These are phyloP conservation scores for Xylaria sp. DNA, from an alignment of 2,329 filamentous ascomycete species.

Conservation along the genomic window DNA sequence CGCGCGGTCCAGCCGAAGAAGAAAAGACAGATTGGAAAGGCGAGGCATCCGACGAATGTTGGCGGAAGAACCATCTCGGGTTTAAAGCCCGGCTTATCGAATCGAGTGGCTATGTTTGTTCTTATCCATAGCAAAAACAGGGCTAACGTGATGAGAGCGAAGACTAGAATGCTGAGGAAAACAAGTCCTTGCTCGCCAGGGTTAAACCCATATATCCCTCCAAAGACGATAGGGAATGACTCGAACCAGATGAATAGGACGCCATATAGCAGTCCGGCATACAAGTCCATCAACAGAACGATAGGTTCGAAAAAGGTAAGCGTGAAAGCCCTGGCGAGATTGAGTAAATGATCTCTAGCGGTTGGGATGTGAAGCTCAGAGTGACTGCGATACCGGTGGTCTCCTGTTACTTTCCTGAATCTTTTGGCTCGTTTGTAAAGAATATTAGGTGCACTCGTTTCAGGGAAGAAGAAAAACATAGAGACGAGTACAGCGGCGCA, in stretches of 20 bases:
- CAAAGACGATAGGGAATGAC: conserved; percentile 64
- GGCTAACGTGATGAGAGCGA: conserved; percentile 48
- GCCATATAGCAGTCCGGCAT: conserved; percentile 61
- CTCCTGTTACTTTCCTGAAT: conserved; percentile 53
- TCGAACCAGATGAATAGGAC: conserved; percentile 64
- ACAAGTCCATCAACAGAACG: conserved; percentile 60
- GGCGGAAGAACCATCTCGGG: conserved; percentile 74
- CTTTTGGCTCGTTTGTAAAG: conserved; percentile 62
- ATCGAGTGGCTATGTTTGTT: conserved; percentile 43
- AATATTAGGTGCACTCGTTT: conserved; percentile 64
- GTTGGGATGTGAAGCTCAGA: conserved; percentile 59
- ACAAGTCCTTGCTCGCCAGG: conserved; percentile 58
- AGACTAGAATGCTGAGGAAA: conserved; percentile 60
- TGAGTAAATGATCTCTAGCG: conserved; percentile 59
- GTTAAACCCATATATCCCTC: conserved; percentile 60
- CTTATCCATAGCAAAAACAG: conserved; percentile 72
- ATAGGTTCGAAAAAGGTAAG: conserved; percentile 61
- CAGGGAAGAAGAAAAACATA: conserved; percentile 63
- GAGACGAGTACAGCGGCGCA: conserved; percentile 54
- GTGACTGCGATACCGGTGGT: conserved; percentile 61
- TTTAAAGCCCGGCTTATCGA: conserved; percentile 52
- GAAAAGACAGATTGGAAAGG: conserved; percentile 65
- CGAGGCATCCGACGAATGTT: conserved; percentile 64
- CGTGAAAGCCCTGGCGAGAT: conserved; percentile 41
- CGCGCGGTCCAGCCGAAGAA: conserved; percentile 69